phyloP scores from a whole-genome alignment of 2,329 filamentous ascomycete species.

The Cladophialophora yegresii region DNA sequence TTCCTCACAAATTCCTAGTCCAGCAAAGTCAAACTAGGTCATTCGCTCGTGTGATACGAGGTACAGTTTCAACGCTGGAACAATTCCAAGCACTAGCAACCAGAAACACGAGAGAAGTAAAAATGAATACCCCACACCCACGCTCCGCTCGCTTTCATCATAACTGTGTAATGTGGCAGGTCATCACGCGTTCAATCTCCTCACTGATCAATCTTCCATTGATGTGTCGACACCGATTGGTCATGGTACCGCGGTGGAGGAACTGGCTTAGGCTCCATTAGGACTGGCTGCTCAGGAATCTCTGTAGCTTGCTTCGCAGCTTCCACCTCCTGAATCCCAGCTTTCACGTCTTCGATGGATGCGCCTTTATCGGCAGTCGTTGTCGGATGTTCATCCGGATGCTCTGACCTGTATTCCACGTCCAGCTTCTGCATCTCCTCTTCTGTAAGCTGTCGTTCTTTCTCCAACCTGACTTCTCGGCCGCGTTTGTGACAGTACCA shows the following conservation, averaged over 20 bases:
- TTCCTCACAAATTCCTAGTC: neutral
- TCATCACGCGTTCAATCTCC: slow-evolving; percentile 12
- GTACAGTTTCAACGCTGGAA: neutral
- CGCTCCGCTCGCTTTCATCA: neutral
- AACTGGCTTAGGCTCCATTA: slow-evolving; percentile 24
- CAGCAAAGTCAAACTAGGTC: neutral
- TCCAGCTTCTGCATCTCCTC: slow-evolving; percentile 48
- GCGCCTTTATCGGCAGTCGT: slow-evolving; percentile 48
- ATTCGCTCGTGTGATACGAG: neutral
- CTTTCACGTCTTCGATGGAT: slow-evolving; percentile 44
- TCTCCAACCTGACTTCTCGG: slow-evolving; percentile 76
- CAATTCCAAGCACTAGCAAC: neutral
- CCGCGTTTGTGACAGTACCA: slow-evolving; percentile 99
- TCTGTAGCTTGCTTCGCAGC: slow-evolving; percentile 38
- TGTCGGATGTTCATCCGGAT: slow-evolving; percentile 40
- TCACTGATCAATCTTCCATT: slow-evolving; percentile 12
- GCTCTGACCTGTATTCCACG: slow-evolving; percentile 39
- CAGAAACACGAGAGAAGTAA: neutral
- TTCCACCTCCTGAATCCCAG: slow-evolving; percentile 46
- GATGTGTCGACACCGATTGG: neutral
- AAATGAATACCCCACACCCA: slow-evolving; percentile 1
- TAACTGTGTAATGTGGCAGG: neutral
- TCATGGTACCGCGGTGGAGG: slow-evolving; percentile 27
- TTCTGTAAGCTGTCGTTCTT: slow-evolving; percentile 54
- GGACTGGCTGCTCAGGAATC: slow-evolving; percentile 20